Base-by-base conservation (phyloP, 768 basidiomycete genomes). In the Udeniomyces megalosporus region DNA sequence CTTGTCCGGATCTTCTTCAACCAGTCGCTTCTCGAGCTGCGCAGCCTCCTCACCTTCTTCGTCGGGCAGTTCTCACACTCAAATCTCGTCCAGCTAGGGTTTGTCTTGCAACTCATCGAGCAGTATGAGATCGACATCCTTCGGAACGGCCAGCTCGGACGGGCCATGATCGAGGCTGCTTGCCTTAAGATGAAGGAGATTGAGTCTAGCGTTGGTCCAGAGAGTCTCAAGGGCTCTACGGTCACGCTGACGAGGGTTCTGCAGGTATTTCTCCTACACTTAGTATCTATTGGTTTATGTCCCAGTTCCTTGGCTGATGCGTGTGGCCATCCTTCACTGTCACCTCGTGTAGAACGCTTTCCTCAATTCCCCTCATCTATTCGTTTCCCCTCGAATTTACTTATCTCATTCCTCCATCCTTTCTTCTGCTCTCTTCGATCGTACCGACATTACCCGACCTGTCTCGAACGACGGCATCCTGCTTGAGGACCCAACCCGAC, bases 1-100 rank as follows among this genome's bases (percentile, higher is more conserved):
- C 55, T 57, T 29, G 38, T 45, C 29, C 55, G 55, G 8, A 31
- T 17, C 55, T 57, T 57, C 35, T 61, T 52, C 29, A 45, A 42
- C 8, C 58, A 60, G 5, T 46, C 44, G 8, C 58, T 65, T 20
- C 45, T 65, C 63, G 58, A 65, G 28, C 51, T 45, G 3, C 51
- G 58, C 4, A 49, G 26, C 4, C 51, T 65, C 20, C 58, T 59
- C 44, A 26, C 44, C 2, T 65, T 56, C 56, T 26, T 60, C 53
- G 57, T 65, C 32, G 26, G 38, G 26, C 47, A 44, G 22, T 24
- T 63, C 44, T 34, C 63, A 3, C 29, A 47, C 5, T 58, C 58
- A 24, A 65, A 65, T 45, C 51, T 59, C 17, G 63, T 53, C 2
- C 58, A 65, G 22, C 14, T 65, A 22, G 63, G 58, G 15, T 60